phyloP scores from a whole-genome alignment of 148 eudicot species.

The Diospyros lotus region DNA sequence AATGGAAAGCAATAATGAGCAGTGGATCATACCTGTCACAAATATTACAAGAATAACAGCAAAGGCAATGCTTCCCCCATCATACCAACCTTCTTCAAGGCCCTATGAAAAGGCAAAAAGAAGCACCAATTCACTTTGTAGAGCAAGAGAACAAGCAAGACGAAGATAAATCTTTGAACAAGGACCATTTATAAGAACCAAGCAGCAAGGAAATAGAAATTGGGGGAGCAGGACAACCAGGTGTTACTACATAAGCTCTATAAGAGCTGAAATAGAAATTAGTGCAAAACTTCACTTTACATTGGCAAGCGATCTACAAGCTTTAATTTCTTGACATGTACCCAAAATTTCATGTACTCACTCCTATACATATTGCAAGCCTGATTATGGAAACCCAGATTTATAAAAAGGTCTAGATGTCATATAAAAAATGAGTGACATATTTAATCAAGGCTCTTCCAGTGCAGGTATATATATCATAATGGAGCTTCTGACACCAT shows the following conservation, averaged over 20 bases:
- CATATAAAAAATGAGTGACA: background rate
- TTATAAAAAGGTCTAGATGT: background rate
- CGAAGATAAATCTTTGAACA: background rate
- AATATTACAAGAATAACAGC: slow-evolving; percentile 85
- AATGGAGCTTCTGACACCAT: background rate
- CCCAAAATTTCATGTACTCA: background rate
- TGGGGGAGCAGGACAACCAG: too few species aligned
- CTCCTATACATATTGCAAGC: background rate
- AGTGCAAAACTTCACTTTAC: background rate
- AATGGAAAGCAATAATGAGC: background rate
- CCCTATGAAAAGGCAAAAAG: slow-evolving; percentile 43
- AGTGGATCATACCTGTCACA: slow-evolving; percentile 59
- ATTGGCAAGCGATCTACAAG: background rate
- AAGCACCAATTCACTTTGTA: background rate
- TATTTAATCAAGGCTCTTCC: background rate
- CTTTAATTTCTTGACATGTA: background rate
- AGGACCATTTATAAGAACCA: background rate
- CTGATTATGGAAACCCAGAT: background rate
- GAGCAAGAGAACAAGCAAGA: background rate
- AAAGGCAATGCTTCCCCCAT: slow-evolving; percentile 94
- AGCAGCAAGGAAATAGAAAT: too few species aligned
- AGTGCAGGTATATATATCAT: background rate
- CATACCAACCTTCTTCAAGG: slow-evolving; percentile 79
- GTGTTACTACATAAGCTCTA: too few species aligned
- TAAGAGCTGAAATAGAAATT: too few species aligned